Base-by-base conservation (phyloP, 148 eudicot genomes). In the Simmondsia chinensis region DNA sequence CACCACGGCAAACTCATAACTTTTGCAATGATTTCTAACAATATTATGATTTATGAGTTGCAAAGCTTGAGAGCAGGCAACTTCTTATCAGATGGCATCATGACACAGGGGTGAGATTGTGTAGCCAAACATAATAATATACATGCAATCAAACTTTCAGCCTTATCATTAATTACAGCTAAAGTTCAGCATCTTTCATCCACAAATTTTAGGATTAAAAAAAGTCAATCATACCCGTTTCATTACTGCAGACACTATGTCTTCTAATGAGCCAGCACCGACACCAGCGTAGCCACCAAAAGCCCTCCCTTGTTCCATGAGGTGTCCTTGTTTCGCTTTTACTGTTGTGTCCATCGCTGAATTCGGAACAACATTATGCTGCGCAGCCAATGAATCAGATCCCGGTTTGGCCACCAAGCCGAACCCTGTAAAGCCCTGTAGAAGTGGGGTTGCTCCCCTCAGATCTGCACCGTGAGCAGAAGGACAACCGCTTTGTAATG, bases 261-360 rank as follows among this genome's bases (percentile, higher is more conserved):
- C 87, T 58, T 80, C 82, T 72, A 76, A 61, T 37, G 75, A 76
- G 33, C 75, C 77, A 43, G 60, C 72, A 27, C 60, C 48, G 45
- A 48, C 48, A 21, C 40, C 52, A 26, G 47, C 27, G 47, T 56
- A 53, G 41, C 39, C 35, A 6, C 60, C 46, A 2, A 31, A 38
- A 34, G 48, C 49, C 55, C 60, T 42, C 35, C n/a, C 33, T 37
- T 65, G 59, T 20, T 62, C 56, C 41, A 52, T 12, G 20, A 52
- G 53, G 46, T 56, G 57, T 16, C 49, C 63, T 31, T 65, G 72
- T 53, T 64, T 56, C 57, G 41, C 19, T 39, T 47, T 65, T 24
- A 33, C 18, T n/a, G 52, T 23, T 57, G 57, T 36, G 39, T 46
- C 50, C 6, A 43, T 31, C 16, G 46, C 59, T n/a, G 70, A 48